These are phyloP conservation scores for Calophaca sinica DNA, from an alignment of 306 rosid species.

Conservation along the genomic window DNA sequence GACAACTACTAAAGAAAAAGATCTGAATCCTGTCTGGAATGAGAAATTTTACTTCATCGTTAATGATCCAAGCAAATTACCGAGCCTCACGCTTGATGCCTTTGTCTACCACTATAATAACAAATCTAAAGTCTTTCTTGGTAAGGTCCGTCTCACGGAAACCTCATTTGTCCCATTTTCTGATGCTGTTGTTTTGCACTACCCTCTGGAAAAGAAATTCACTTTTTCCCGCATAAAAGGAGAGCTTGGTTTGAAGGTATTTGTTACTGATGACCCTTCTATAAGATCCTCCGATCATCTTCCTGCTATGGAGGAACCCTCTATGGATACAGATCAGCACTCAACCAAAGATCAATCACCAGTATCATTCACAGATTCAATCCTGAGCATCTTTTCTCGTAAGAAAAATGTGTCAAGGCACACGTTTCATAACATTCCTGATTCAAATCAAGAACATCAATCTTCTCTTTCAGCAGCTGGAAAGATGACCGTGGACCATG, in stretches of 20 bases:
- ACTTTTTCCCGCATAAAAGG: conserved; percentile 75
- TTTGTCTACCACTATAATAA: conserved; percentile 53
- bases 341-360: conserved; percentile 50
- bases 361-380: conserved; percentile 47
- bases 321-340: conserved; percentile 48
- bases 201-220: conserved; percentile 78
- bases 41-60: conserved; percentile 83
- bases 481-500: conserved; percentile 54
- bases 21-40: conserved; percentile 88
- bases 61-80: conserved; percentile 66
- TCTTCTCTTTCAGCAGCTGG: conserved; percentile 46
- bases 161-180: conserved; percentile 86
- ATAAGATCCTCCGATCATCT: conserved; percentile 65
- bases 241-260: conserved; percentile 95
- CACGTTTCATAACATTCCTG: conserved; percentile 73
- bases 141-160: conserved; percentile 78
- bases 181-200: conserved; percentile 85
- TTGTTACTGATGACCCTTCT: conserved; percentile 84
- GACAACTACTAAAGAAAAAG: conserved; percentile 75
- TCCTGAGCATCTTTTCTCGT: conserved; percentile 57
- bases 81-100: conserved; percentile 70
- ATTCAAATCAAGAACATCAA: conserved; percentile 46
- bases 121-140: conserved; percentile 67
- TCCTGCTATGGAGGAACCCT: conserved; percentile 68
- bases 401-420: conserved; percentile 62